Evolutionary conservation across 2,329 filamentous ascomycete species (phyloP), one percentile per base, ranked within the genome.

Genomic region (Simplicillium aogashimaense): DNA sequence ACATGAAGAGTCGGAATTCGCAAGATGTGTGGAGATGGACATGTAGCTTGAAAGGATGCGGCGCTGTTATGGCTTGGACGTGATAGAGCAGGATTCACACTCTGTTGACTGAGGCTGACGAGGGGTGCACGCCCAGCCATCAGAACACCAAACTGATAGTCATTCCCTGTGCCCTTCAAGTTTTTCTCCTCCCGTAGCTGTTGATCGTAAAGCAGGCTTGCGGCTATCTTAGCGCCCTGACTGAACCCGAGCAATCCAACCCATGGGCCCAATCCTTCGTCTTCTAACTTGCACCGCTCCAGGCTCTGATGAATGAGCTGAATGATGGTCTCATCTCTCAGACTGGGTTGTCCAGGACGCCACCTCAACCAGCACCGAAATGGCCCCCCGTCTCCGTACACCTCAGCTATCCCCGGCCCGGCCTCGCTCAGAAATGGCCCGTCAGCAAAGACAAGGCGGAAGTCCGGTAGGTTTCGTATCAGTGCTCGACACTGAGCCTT

Each of bases 401-500:
- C 16, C 13, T 5, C 13, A 14, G 16, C 13, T 13, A 36, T 36
- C 5, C 35, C 20, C 12, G 16, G 35, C 13, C 20, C 16, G 16
- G 35, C 35, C 7, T n/a, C 16, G 35, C 35, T 36, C 7, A 36
- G 20, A 36, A 36, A 36, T 17, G 35, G 35, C 35, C 13, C 35
- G 16, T 36, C 35, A 5, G 20, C 35, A 36, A 36, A 36, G n/a
- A 14, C 13, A 28, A 36, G 35, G 20, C 35, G 35, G 16, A 36
- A 36, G 35, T 15, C 16, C 35, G 16, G 16, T 17, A 36, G 20
- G 7, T 28, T 14, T 15, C 16, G 4, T 15, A 18, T 18, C 13
- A 36, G 35, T 20, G 13, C 35, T 14, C 35, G 35, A 17, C 35
- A 15, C 16, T 36, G 35, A 4, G 16, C 13, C 13, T 28, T n/a